Conservation (phyloP, 140 eudicot genomes). For the Stevia rebaudiana region DNA sequence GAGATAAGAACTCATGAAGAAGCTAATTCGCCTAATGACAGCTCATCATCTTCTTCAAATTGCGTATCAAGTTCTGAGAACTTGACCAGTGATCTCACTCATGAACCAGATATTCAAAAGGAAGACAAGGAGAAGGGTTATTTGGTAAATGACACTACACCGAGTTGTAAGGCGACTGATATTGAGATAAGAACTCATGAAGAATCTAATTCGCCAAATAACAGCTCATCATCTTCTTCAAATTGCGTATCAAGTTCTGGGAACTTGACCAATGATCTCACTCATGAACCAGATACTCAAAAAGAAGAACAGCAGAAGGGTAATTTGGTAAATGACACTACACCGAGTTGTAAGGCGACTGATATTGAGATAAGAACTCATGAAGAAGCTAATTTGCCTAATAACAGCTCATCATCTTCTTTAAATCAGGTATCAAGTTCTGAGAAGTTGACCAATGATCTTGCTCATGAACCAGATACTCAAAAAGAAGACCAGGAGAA, state of each 20-base stretch:
- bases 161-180: not conserved
- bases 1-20: constrained; percentile 17
- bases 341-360: not conserved
- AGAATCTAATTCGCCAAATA: constrained; percentile 5
- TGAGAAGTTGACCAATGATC: not conserved
- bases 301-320: constrained; percentile 17
- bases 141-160: not conserved
- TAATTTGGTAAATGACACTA: not conserved
- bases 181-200: constrained; percentile 13
- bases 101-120: constrained; percentile 13
- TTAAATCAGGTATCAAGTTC: not conserved
- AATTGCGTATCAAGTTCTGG: too few relatives aligned
- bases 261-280: not conserved
- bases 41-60: not conserved
- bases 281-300: constrained; percentile 7
- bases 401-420: constrained; percentile 18
- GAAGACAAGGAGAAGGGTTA: constrained; percentile 19
- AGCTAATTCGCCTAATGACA: constrained; percentile 2
- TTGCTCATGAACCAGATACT: constrained; percentile 1
- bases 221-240: constrained; percentile 2
- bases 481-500: constrained; percentile 18
- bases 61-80: too few relatives aligned
- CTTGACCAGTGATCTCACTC: not conserved
- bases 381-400: constrained; percentile 11
- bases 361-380: constrained; percentile 16